Conservation (phyloP, 2,329 filamentous ascomycete genomes). For the Amylocarpus encephaloides region DNA sequence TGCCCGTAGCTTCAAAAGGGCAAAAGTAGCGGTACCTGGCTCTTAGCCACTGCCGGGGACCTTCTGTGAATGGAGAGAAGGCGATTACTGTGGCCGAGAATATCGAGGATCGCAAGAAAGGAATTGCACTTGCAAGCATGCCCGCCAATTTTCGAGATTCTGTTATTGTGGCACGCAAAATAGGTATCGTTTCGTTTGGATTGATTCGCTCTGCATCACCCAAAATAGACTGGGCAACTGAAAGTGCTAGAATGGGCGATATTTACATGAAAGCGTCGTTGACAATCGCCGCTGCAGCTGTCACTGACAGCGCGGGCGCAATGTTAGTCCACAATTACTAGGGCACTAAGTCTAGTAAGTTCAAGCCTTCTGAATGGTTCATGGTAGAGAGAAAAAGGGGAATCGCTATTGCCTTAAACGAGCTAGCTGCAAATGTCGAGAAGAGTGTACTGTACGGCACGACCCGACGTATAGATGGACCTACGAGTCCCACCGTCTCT, state of each 20-base stretch:
- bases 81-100: not conserved
- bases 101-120: not conserved
- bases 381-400: not conserved
- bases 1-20: not conserved
- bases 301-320: conserved; percentile 2
- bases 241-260: conserved; percentile 5
- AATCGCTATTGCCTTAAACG: not conserved
- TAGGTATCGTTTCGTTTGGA: not conserved
- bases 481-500: not conserved
- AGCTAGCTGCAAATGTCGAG: not conserved
- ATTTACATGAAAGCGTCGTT: conserved; percentile 8
- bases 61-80: not conserved
- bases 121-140: not conserved
- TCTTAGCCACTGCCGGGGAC: not conserved
- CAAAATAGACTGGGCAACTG: not conserved
- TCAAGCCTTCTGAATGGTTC: not conserved
- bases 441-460: not conserved
- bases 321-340: not conserved
- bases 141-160: not conserved
- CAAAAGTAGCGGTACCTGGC: not conserved
- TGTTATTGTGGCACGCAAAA: not conserved
- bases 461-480: not conserved
- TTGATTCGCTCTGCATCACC: not conserved
- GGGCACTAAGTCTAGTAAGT: not conserved
- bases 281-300: conserved; percentile 7